Evolutionary conservation across 1,284 basidiomycete species (phyloP), one percentile per base, ranked within the genome.

Genomic region (Cutaneotrichosporon sp.): DNA sequence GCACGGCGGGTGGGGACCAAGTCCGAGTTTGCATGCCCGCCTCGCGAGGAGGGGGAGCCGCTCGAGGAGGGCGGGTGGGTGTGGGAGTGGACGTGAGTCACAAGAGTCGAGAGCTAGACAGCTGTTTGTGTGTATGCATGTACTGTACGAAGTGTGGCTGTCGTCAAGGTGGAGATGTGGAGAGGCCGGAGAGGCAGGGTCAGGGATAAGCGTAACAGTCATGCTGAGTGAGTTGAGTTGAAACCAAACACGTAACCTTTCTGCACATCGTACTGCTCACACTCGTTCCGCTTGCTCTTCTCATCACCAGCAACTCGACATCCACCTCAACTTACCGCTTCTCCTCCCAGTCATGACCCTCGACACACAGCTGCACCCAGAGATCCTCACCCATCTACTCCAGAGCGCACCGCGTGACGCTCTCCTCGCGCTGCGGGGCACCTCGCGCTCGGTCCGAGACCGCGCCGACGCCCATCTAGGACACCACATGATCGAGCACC

Each of bases 61-160:
- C 54, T 29, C n/a, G 42, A 33, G 11, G 36, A 33, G 9, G 57
- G 50, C 3, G 59, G 53, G 7, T 51, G 54, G 54, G 38, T 42
- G 34, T 62, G 60, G 60, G 51, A n/a, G 20, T 62, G 60, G 60
- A 18, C n/a, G 4, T 59, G 58, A 54, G n/a, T 53, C 22, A 36
- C 14, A 4, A 38, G n/a, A 25, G 18, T n/a, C 7, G 38, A 50
- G n/a, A n/a, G 18, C 11, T 18, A 16, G 27, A 20, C 47, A 38
- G 33, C 18, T 38, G 34, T 53, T 22, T 53, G 34, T 53, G 42
- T 53, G 33, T 22, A 53, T 38, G n/a, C n/a, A n/a, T n/a, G 3
- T 52, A 47, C 45, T 29, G 29, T 29, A 29, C 29, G n/a, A n/a
- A n/a, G n/a, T n/a, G n/a, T n/a, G n/a, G n/a, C n/a, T n/a, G n/a